Percentiles rank a stretch among this genome's conserved stretches.
phyloP scores from a whole-genome alignment of 1,284 basidiomycete species.

The Ganoderma sp. region DNA sequence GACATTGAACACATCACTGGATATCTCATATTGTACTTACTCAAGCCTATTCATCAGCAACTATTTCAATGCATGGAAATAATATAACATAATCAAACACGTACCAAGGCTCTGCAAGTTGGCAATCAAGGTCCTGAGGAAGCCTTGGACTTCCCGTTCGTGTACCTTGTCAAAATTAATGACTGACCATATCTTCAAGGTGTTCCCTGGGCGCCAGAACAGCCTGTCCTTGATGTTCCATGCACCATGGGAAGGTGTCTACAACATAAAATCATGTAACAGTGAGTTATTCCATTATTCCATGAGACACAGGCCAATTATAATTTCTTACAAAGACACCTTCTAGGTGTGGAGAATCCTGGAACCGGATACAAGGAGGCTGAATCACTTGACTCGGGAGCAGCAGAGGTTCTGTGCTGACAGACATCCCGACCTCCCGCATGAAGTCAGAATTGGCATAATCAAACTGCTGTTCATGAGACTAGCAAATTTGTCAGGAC shows the following conservation, averaged over 20 bases:
- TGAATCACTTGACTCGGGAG: background rate
- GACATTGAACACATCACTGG: background rate
- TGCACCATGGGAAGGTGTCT: constrained; percentile 28
- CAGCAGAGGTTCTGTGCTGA: constrained; percentile 34
- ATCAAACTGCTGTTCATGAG: constrained; percentile 34
- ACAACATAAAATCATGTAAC: background rate
- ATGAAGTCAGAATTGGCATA: constrained; percentile 45
- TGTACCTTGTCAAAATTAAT: constrained; percentile 34
- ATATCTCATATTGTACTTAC: constrained; percentile 7
- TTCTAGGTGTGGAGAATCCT: background rate
- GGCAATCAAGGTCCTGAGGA: constrained; percentile 34
- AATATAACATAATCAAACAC: constrained; percentile 8
- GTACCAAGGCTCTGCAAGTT: constrained; percentile 45
- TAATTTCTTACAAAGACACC: background rate
- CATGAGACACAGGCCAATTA: constrained; percentile 1
- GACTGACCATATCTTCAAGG: constrained; percentile 36
- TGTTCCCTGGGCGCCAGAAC: constrained; percentile 22
- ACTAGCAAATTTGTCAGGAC: background rate
- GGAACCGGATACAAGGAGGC: background rate
- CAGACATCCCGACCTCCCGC: constrained; percentile 40
- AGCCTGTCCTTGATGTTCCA: constrained; percentile 45
- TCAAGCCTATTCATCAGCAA: constrained; percentile 14
- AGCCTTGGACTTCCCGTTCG: constrained; percentile 15
- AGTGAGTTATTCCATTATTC: constrained; percentile 14
- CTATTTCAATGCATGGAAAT: background rate